Evolutionary conservation across 2,329 filamentous ascomycete genomes (phyloP), one percentile per base, ranked within the genome.

Genomic region (Claviceps fusiformis): DNA sequence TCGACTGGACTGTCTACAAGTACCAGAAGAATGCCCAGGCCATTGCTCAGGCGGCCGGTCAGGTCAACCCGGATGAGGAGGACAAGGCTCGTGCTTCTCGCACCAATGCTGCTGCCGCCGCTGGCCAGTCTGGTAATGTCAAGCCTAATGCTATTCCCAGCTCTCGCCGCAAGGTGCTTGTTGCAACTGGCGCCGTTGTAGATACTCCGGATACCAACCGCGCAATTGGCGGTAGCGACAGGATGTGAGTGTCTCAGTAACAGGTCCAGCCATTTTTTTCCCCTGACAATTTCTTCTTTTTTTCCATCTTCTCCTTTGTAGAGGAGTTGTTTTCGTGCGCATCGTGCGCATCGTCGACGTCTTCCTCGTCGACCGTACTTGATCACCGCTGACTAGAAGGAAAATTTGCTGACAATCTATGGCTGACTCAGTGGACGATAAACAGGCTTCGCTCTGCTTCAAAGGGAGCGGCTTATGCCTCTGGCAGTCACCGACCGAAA

Each of bases 1-100:
- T 98, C 67, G 93, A 98, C 76, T 98, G 93, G 93, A 98, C 93
- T 58, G 93, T 97, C 67, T 97, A 96, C 83, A 97, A 97, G 79
- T 96, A 97, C 80, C 91, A 96, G 82, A 96, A 96, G 85, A 97
- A 96, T 65, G 91, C 91, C 55, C 89, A 95, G 75, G 90, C 56
- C 67, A 95, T 95, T 71, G 88, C 89, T 63, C 86, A 92, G 71
- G 87, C 87, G 63, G 84, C 83, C 62, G 84, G 80, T 62, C 76
- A 82, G 66, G 74, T 74, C 57, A 77, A 80, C 71, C 82, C 80
- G 62, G 86, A 90, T 61, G 83, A 83, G 45, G 86, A 90, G 19
- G 88, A 93, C 66, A 89, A 91, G 74, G 77, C 79, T 61, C 82
- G 82, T 63, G 83, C 83, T 68, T 79, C 79, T 65, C 82, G 83